Conservation (phyloP, 805 yeast species). For the Danielia reshetovae region DNA sequence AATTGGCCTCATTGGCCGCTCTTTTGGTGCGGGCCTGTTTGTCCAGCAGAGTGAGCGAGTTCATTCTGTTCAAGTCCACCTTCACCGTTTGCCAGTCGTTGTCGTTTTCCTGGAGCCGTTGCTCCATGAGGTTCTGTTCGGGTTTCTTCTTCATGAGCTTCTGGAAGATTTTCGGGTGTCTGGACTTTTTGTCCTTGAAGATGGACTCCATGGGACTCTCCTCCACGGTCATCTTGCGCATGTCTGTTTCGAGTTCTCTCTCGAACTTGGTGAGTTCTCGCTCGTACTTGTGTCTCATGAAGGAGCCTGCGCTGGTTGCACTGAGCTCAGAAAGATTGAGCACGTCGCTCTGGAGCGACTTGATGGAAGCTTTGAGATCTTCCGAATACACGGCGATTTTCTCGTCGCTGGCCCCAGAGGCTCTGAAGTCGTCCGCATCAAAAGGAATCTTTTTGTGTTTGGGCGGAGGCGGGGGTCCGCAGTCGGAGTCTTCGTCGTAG, state of each 20-base stretch:
- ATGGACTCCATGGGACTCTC: constrained; percentile 36
- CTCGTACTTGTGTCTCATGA: constrained; percentile 66
- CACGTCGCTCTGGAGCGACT: constrained; percentile 44
- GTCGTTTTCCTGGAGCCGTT: constrained; percentile 43
- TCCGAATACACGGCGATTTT: constrained; percentile 32
- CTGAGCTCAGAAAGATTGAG: constrained; percentile 63
- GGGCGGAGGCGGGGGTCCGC: constrained; percentile 37
- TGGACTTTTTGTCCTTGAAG: constrained; percentile 39
- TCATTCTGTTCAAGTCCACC: constrained; percentile 55
- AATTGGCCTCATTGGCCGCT: constrained; percentile 36
- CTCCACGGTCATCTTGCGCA: constrained; percentile 21
- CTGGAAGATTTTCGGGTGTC: constrained; percentile 44
- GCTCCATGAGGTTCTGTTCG: constrained; percentile 31
- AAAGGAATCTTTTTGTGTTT: constrained; percentile 27
- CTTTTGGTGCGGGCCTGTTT: constrained; percentile 66
- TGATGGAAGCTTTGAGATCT: constrained; percentile 36
- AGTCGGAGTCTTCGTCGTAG: constrained; percentile 13
- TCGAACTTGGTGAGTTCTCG: constrained; percentile 24
- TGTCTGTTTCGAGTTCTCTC: constrained; percentile 14
- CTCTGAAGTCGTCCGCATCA: constrained; percentile 36
- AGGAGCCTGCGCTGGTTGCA: constrained; percentile 88
- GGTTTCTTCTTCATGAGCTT: constrained; percentile 34
- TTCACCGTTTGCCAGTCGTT: constrained; percentile 32
- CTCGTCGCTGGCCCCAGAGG: constrained; percentile 25
- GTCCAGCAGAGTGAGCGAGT: constrained; percentile 64